Evolutionary conservation across 1,284 basidiomycete species (phyloP).

Genomic region (Apiotrichum veenhuisii): DNA sequence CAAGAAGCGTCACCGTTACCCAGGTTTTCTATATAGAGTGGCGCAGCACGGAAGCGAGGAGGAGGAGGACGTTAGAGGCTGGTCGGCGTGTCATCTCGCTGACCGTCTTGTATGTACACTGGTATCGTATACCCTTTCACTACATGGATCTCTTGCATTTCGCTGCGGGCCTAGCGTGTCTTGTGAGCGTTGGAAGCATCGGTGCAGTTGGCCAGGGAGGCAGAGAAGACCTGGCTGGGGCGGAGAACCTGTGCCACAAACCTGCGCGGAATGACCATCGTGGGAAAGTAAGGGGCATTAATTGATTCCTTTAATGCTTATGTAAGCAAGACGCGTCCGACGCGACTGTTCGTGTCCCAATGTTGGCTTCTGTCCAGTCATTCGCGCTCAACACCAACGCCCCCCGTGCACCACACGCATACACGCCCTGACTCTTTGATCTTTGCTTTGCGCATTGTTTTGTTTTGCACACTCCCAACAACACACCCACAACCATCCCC

Average conservation of each 20-base stretch:
- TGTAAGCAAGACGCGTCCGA: neutral
- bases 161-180: no score
- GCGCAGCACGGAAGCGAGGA: neutral
- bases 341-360: neutral
- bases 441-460: no score
- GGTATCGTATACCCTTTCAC: slow-evolving; percentile 7
- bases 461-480: neutral
- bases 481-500: neutral
- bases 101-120: slow-evolving; percentile 7
- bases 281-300: neutral
- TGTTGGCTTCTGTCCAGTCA: neutral
- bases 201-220: no score
- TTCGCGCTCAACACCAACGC: neutral
- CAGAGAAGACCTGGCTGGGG: no score
- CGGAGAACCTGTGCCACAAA: no score
- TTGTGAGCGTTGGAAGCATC: no score
- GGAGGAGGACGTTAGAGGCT: slow-evolving; percentile 1
- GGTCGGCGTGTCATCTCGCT: neutral
- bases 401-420: neutral
- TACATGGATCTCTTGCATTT: slow-evolving; percentile 6
- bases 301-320: neutral
- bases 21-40: neutral
- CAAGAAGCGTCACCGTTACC: neutral
- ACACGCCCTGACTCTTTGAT: neutral
- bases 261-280: no score